Conservation (phyloP, 257 asterid genomes). For the Solanum piurae region DNA sequence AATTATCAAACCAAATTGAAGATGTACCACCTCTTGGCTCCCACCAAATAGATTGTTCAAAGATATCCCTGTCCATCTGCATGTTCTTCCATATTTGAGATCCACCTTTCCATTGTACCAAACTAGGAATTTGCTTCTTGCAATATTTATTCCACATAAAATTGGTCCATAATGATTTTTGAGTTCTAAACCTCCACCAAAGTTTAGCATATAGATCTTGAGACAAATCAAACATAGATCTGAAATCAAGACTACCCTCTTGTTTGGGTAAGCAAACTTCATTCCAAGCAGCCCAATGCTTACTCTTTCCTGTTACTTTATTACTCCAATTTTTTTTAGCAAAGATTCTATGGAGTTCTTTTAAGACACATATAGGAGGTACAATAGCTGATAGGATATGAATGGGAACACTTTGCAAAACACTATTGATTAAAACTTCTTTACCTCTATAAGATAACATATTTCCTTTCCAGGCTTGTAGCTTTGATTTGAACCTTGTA, state of each 20-base stretch:
- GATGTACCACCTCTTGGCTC: not conserved
- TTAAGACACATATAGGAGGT: not conserved
- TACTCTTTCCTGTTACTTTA: not conserved
- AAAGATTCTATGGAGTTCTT: too few species aligned
- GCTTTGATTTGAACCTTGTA: not conserved
- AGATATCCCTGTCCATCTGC: too few species aligned
- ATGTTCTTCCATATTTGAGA: not conserved
- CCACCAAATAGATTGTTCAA: not conserved
- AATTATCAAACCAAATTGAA: too few species aligned
- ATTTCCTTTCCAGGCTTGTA: not conserved
- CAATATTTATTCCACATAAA: not conserved
- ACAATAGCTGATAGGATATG: not conserved
- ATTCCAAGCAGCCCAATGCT: not conserved
- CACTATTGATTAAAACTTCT: too few species aligned
- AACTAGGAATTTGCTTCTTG: not conserved
- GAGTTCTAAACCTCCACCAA: too few species aligned
- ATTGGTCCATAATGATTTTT: not conserved
- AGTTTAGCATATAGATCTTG: not conserved
- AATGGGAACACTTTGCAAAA: not conserved
- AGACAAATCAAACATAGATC: not conserved
- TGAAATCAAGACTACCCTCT: not conserved
- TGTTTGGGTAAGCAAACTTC: too few species aligned
- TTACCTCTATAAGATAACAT: too few species aligned
- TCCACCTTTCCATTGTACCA: not conserved
- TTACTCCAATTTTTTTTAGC: not conserved